A percentile compares a stretch with the other conserved stretches of the same genome.
Conservation (phyloP, 805 yeast genomes). For the Allodekkera sacchari region DNA sequence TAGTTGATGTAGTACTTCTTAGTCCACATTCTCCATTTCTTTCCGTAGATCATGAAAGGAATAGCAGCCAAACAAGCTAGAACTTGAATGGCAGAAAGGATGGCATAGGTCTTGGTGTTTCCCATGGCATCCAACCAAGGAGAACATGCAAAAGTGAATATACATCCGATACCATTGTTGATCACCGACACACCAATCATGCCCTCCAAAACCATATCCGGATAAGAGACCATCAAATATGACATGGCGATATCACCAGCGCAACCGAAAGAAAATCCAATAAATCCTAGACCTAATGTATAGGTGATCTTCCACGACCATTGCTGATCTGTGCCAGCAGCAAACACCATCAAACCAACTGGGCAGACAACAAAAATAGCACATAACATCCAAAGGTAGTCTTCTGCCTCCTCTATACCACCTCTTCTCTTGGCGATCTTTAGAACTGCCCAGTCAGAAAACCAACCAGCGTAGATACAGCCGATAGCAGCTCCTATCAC, state of each 20-base stretch:
- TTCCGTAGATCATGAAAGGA: conserved; percentile 43
- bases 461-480: conserved; percentile 53
- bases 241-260: conserved; percentile 66
- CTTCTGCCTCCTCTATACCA: conserved; percentile 61
- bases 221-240: conserved; percentile 59
- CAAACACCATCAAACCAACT: conserved; percentile 55
- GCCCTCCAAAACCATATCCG: conserved; percentile 62
- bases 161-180: conserved; percentile 56
- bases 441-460: conserved; percentile 52
- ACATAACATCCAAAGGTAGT: conserved; percentile 48
- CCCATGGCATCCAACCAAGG: conserved; percentile 52
- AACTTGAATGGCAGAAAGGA: conserved; percentile 52
- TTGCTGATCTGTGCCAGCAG: conserved; percentile 52
- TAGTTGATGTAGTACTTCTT: conserved; percentile 45
- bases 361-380: conserved; percentile 53
- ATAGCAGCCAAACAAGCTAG: conserved; percentile 42
- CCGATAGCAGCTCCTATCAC: conserved; percentile 60
- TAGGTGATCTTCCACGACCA: conserved; percentile 49
- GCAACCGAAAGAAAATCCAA: conserved; percentile 64
- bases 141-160: conserved; percentile 60
- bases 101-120: conserved; percentile 49
- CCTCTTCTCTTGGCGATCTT: conserved; percentile 53
- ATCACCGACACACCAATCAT: conserved; percentile 63
- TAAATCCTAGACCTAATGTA: conserved; percentile 48
- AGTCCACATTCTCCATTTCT: conserved; percentile 47